Conservation (phyloP, 2,329 filamentous ascomycete species). For the Pseudopyrenochaeta lycopersici region DNA sequence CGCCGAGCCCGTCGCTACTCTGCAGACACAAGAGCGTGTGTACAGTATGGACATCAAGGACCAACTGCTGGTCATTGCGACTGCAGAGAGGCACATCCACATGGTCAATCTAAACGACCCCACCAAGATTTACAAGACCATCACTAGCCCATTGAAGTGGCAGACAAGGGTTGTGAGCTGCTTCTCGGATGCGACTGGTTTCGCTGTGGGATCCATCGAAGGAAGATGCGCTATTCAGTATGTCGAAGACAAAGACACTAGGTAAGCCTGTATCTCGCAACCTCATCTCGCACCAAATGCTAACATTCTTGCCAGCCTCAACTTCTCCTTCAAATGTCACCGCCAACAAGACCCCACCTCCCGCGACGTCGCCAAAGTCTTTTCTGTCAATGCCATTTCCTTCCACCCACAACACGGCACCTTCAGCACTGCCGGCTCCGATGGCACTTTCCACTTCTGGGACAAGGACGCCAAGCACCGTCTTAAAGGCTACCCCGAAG, state of each 20-base stretch:
- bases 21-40: conserved; percentile 77
- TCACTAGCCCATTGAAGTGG: conserved; percentile 97
- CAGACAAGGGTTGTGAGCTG: conserved; percentile 95
- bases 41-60: conserved; percentile 94
- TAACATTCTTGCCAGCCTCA: conserved; percentile 61
- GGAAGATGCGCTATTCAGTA: conserved; percentile 98
- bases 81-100: conserved; percentile 95
- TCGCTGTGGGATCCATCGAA: conserved; percentile 95
- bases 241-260: conserved; percentile 91
- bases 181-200: conserved; percentile 90
- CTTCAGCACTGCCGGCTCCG: conserved; percentile 95
- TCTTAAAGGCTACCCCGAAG: conserved; percentile 70
- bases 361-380: conserved; percentile 82
- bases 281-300: not conserved
- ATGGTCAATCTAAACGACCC: conserved; percentile 91
- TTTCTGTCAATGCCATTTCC: conserved; percentile 94
- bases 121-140: conserved; percentile 91
- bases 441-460: conserved; percentile 98
- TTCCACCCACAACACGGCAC: conserved; percentile 97
- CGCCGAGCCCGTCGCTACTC: conserved; percentile 69
- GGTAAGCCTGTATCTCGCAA: conserved; percentile 46
- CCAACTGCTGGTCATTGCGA: conserved; percentile 88
- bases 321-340: conserved; percentile 99
- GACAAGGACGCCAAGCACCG: conserved; percentile 70
- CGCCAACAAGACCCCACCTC: conserved; percentile 74